Base-by-base conservation (phyloP, 208 protist genomes). In the Wallacemonas sp. region DNA sequence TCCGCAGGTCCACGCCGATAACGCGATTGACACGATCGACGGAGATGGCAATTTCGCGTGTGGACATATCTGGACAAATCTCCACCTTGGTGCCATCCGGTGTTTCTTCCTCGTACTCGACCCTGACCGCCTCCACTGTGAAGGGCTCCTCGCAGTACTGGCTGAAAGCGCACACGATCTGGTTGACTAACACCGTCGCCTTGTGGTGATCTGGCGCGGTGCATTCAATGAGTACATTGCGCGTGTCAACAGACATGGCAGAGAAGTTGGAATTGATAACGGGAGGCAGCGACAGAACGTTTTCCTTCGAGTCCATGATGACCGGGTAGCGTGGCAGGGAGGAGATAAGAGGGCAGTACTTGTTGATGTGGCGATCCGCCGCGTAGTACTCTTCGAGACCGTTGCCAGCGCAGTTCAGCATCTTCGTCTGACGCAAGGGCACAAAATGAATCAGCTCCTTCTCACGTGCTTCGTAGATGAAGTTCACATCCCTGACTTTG, bases 221-320 rank as follows among this genome's bases (percentile, higher is more conserved):
- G 76, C 94, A 98, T 76, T 99, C 99, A 75, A 99, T 99, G 49
- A 99, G 99, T 30, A 99, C 88, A 69, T 99, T 98, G 27, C 88
- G 91, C 1, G 98, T 99, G 15, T 91, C 62, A 1, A 97, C 68
- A 17, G 80, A 95, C 66, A 99, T 99, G 71, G 98, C 96, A 6
- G 98, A 99, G 72, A 96, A 94, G 53, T 97, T 85, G 2, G 94
- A 96, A 84, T 99, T 99, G 77, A 99, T 99, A 61, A 99, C 99
- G 22, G 99, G 99, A 60, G 99, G 99, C 22, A 99, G 76, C 27
- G 98, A 99, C 14, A 99, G 84, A 22, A 99, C 90, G 2, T 83
- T 56, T 17, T 69, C 9, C 21, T 72, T 70, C 3, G 70, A 60
- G 47, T 97, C 89, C 70, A 86, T 72, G 31, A 98, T 79, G 31